Base-by-base conservation (phyloP, 2,329 filamentous ascomycete genomes). In the Chaetomium strumarium region DNA sequence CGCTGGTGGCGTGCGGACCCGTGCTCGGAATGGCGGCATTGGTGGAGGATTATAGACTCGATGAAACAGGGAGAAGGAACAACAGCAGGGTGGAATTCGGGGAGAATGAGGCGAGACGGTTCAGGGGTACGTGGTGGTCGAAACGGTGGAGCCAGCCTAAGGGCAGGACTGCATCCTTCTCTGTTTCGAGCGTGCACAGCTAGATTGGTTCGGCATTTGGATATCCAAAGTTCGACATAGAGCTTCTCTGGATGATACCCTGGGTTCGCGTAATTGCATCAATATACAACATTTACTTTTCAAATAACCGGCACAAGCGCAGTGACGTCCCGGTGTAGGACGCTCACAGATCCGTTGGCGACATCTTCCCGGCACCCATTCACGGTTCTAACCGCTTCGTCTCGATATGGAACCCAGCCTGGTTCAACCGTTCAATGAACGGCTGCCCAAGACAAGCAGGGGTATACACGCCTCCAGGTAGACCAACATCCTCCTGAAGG, bases 391-490 rank as follows among this genome's bases (percentile, higher is more conserved):
- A 38, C 14, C 31, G 41, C 63, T 74, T 76, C 20, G 75, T 74
- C 61, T 86, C 79, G 41, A 86, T 74, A 64, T 79, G 79, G 62
- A 90, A 78, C 2, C 85, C 86, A 37, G 72, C 76, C 33, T 75
- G 72, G 34, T 78, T 71, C 38, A 88, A 62, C 13, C 84, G 75
- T 62, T 89, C 80, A 54, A 90, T 72, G 62, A 81, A 86, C 10
- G 75, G 70, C 59, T 85, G 81, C 1, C 87, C 87, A 2, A 91
- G 70, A 49, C 80, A 86, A 0, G 86, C 84, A 0, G 87, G 83
- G 1, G 88, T 91, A 56, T 87, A 80, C 20, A 89, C 43, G 0
- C 61, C 71, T 2, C 86, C 86, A 1, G 74, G 74, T 12, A 88
- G 69, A 34, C 75, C 67, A 12, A 80, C 69, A 13, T 60, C 54